Evolutionary conservation across 1,284 basidiomycete genomes (phyloP).

Genomic region (Trametes hirsuta): DNA sequence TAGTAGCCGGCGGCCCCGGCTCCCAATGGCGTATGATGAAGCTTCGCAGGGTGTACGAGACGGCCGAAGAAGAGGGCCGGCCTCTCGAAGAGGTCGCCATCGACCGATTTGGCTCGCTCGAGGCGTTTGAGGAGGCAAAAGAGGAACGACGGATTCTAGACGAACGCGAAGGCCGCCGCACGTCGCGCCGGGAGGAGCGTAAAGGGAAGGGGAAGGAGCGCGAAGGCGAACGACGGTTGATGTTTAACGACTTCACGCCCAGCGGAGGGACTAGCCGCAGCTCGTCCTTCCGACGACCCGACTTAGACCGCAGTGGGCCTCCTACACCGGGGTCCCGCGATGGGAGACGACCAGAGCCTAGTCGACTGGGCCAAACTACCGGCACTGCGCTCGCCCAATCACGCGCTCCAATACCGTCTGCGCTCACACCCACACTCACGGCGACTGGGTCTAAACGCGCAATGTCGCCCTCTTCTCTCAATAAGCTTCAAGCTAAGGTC

Average conservation of each 20-base stretch:
- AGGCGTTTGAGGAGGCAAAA: constrained; percentile 87
- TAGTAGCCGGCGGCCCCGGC: constrained; percentile 85
- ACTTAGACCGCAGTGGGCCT: constrained; percentile 58
- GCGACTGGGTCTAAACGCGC: constrained; percentile 45
- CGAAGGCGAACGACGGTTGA: constrained; percentile 59
- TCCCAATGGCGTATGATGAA: constrained; percentile 99
- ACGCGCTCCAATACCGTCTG: constrained; percentile 86
- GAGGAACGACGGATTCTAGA: constrained; percentile 87
- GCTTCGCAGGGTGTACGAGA: constrained; percentile 86
- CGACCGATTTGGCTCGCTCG: constrained; percentile 85
- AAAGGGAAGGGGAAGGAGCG: constrained; percentile 40
- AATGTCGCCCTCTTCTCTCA: constrained; percentile 79
- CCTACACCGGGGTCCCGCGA: constrained; percentile 57
- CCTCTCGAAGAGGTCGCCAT: constrained; percentile 83
- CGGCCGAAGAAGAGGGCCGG: constrained; percentile 82
- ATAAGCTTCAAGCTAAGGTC: constrained; percentile 92
- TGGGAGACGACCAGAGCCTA: constrained; percentile 54
- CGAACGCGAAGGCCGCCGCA: constrained; percentile 66
- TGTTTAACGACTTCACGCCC: constrained; percentile 65
- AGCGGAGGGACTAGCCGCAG: constrained; percentile 76
- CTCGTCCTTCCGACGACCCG: constrained; percentile 80
- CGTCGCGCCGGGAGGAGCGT: constrained; percentile 27
- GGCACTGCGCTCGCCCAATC: constrained; percentile 44
- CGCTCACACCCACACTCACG: constrained; percentile 75
- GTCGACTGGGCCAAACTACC: constrained; percentile 46